Base-by-base conservation (phyloP, 2,329 filamentous ascomycete genomes). In the Cytospora leucostoma region DNA sequence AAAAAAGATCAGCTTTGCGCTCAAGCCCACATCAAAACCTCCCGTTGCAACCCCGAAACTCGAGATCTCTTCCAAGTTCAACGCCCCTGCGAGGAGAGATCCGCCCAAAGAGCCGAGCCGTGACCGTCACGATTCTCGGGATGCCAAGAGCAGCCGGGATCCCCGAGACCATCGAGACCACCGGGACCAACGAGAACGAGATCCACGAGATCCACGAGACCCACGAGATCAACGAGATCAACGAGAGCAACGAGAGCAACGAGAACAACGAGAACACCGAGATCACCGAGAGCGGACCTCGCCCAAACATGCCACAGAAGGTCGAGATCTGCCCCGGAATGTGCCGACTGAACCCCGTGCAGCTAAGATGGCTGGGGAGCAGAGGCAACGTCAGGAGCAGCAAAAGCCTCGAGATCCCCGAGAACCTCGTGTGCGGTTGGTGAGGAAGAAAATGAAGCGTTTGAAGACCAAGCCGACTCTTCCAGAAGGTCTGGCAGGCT, bases 1-100 rank as follows among this genome's bases (percentile, higher is more conserved):
- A 60, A 86, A 87, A 52, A 95, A 94, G 76, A 96, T 97, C 71
- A 96, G 92, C 74, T 98, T 98, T 74, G 92, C 93, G 1, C 92
- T 98, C 75, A 97, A 97, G 74, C 84, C 88, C 11, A 84, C 89
- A 50, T 83, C 81, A 12, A 88, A 88, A 68, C 78, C 82, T 8
- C 76, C 81, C 2, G 77, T 84, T 15, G 77, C 86, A 10, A 79
- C 80, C 13, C 85, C 86, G 3, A 88, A 88, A 67, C 84, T 83
- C 2, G 86, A 89, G 68, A 89, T 89, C 59, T 88, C 86, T 0
- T 84, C 86, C 67, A 88, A 88, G 69, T 83, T 89, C 62, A 94
- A 90, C 72, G 85, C 87, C 27, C 80, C 83, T 3, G 51, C 61
- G 13, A 64, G 55, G 50, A 66, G 61, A 49, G 64, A 66, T 5